These are phyloP conservation scores for Penicillium brasilianum DNA, from an alignment of 2,329 filamentous ascomycete species.

Conservation along the genomic window DNA sequence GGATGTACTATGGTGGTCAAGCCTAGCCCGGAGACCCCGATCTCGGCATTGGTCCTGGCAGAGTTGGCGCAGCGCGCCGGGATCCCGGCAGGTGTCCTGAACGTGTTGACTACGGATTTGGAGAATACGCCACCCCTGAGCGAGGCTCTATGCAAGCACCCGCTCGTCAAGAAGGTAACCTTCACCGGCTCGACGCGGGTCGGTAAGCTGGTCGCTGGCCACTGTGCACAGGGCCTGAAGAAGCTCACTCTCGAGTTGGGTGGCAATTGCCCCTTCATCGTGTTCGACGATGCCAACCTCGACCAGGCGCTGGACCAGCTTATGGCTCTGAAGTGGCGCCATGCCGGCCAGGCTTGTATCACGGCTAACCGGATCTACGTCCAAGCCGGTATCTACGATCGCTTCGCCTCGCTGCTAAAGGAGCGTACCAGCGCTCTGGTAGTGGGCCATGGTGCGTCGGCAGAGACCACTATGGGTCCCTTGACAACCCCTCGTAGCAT, in stretches of 20 bases:
- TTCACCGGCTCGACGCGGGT: constrained; percentile 67
- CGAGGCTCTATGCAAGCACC: constrained; percentile 60
- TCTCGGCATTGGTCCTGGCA: constrained; percentile 61
- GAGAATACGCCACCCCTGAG: constrained; percentile 47
- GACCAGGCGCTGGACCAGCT: constrained; percentile 51
- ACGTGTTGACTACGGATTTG: constrained; percentile 61
- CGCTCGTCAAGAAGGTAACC: constrained; percentile 63
- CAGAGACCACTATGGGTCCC: constrained; percentile 64
- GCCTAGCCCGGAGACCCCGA: constrained; percentile 70
- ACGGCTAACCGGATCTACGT: constrained; percentile 53
- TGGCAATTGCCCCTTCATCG: constrained; percentile 68
- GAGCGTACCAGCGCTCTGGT: constrained; percentile 59
- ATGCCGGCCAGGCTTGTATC: constrained; percentile 53
- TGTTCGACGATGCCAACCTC: constrained; percentile 68
- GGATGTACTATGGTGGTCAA: constrained; percentile 77
- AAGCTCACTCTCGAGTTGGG: constrained; percentile 69
- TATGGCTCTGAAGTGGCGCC: constrained; percentile 50
- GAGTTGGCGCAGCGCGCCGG: constrained; percentile 60
- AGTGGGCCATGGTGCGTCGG: constrained; percentile 63
- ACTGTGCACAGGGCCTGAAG: constrained; percentile 65
- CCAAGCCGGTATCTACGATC: constrained; percentile 52
- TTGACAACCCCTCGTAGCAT: constrained; percentile 63
- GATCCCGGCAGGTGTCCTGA: constrained; percentile 65
- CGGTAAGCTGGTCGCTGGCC: constrained; percentile 65
- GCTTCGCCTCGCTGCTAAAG: constrained; percentile 60